Conservation (phyloP, 495 filamentous ascomycete genomes). For the Neurospora sp. region DNA sequence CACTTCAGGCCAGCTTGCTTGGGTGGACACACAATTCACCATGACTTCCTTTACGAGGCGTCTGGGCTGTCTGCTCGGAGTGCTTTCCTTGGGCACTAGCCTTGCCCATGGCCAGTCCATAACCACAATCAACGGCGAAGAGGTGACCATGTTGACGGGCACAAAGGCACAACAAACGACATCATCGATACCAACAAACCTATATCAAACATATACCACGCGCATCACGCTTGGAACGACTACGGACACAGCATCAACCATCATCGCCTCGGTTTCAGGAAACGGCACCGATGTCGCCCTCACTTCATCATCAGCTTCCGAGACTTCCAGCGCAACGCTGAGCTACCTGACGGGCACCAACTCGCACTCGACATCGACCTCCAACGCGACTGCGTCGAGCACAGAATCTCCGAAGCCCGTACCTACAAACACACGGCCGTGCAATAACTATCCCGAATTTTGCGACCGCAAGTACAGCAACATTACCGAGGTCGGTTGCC, state of each 20-base stretch:
- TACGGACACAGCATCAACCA: background rate
- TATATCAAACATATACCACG: constrained; percentile 27
- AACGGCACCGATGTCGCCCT: constrained; percentile 32
- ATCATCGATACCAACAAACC: constrained; percentile 22
- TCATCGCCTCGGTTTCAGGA: constrained; percentile 16
- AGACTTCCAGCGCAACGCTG: constrained; percentile 17
- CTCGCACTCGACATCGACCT: constrained; percentile 17
- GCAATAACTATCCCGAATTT: constrained; percentile 80
- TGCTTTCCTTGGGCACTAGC: background rate
- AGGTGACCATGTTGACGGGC: constrained; percentile 27
- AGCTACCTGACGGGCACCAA: constrained; percentile 33
- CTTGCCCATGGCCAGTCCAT: constrained; percentile 1
- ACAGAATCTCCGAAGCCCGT: constrained; percentile 30
- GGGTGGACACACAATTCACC: background rate
- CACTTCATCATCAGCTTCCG: constrained; percentile 3
- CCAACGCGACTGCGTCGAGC: constrained; percentile 23
- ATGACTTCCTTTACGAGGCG: background rate
- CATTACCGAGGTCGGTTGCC: constrained; percentile 73
- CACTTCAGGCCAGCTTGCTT: background rate
- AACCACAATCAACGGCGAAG: constrained; percentile 1
- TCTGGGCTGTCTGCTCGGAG: background rate
- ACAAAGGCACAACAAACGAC: constrained; percentile 20
- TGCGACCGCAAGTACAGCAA: constrained; percentile 77
- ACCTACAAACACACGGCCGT: constrained; percentile 60
- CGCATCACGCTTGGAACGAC: constrained; percentile 26